Conservation (phyloP, 495 filamentous ascomycete species). For the Aspergillus conjunctus region DNA sequence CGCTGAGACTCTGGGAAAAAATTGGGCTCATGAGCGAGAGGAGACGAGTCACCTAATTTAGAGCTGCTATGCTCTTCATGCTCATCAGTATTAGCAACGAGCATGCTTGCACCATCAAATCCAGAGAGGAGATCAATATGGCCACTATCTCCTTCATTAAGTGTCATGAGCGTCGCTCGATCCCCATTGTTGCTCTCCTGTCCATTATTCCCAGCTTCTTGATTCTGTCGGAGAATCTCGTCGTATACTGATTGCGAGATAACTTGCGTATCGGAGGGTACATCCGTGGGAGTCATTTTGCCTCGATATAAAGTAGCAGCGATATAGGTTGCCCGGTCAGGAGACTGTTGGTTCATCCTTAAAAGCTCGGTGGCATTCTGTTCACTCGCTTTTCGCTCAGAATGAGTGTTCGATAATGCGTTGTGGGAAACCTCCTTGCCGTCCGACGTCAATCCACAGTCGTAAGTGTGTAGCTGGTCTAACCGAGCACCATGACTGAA, state of each 20-base stretch:
- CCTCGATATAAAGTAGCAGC: constrained; percentile 18
- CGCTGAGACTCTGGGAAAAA: constrained; percentile 54
- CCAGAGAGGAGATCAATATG: constrained; percentile 52
- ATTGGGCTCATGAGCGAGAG: constrained; percentile 42
- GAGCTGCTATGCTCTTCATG: constrained; percentile 43
- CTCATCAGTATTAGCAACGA: constrained; percentile 35
- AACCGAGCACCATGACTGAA: neutral
- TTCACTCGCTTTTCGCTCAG: neutral
- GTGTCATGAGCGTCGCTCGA: constrained; percentile 40
- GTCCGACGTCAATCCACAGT: constrained; percentile 1
- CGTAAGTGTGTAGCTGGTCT: constrained; percentile 2
- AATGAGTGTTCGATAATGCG: constrained; percentile 9
- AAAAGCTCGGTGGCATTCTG: constrained; percentile 28
- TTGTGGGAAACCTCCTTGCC: constrained; percentile 12
- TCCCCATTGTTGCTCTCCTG: constrained; percentile 30
- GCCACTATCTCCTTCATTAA: constrained; percentile 50
- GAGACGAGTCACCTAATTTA: constrained; percentile 43
- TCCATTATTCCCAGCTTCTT: constrained; percentile 32
- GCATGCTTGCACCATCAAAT: constrained; percentile 35
- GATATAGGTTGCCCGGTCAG: constrained; percentile 8
- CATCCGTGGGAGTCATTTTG: constrained; percentile 41
- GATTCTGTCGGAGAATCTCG: constrained; percentile 43
- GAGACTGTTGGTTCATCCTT: constrained; percentile 9
- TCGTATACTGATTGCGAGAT: constrained; percentile 57
- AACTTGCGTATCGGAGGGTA: constrained; percentile 53